Conservation (phyloP, 2,329 filamentous ascomycete species). For the Aspergillus hiratsukae region DNA sequence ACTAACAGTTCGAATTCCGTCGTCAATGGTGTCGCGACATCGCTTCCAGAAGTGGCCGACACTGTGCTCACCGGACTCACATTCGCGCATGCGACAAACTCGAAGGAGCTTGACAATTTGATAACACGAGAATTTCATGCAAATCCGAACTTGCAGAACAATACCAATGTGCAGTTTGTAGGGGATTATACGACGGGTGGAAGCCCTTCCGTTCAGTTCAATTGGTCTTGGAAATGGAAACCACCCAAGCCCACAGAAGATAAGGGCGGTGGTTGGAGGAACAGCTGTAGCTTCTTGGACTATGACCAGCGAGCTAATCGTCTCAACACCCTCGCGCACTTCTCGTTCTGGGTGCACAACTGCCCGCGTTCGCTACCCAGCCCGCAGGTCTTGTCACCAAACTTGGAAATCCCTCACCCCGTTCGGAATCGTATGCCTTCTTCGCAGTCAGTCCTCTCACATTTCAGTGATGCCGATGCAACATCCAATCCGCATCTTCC, state of each 20-base stretch:
- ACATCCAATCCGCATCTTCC: constrained; percentile 31
- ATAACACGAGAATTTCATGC: constrained; percentile 94
- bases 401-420: constrained; percentile 68
- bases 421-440: constrained; percentile 80
- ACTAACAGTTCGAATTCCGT: constrained; percentile 48
- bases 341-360: constrained; percentile 94
- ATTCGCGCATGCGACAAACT: constrained; percentile 81
- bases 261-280: constrained; percentile 87
- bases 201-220: constrained; percentile 78
- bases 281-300: constrained; percentile 94
- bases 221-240: constrained; percentile 97
- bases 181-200: constrained; percentile 84
- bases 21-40: constrained; percentile 48
- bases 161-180: constrained; percentile 91
- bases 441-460: constrained; percentile 77
- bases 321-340: constrained; percentile 81
- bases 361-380: constrained; percentile 31
- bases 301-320: constrained; percentile 92
- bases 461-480: constrained; percentile 67
- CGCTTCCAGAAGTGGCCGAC: constrained; percentile 53
- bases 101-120: constrained; percentile 84
- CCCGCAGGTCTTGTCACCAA: constrained; percentile 65
- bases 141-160: constrained; percentile 95
- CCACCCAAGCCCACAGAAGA: constrained; percentile 80
- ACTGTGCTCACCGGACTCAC: constrained; percentile 84